These are phyloP conservation scores for Cladosporium phlei DNA, from an alignment of 2,329 filamentous ascomycete genomes.

Conservation along the genomic window DNA sequence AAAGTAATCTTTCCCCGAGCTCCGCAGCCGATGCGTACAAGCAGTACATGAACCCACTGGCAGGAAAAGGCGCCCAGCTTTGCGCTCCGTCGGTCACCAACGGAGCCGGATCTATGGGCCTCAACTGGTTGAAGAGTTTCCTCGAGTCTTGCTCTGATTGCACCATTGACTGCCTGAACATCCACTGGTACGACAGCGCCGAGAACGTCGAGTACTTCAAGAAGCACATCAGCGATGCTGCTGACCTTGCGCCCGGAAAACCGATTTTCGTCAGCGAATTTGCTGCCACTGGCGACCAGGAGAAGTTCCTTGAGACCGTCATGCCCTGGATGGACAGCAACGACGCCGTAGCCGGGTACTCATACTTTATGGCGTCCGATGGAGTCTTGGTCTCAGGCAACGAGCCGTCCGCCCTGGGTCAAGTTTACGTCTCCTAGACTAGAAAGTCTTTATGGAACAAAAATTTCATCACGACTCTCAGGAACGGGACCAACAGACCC, in stretches of 20 bases:
- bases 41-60: conserved; percentile 52
- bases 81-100: conserved; percentile 60
- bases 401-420: conserved; percentile 27
- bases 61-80: conserved; percentile 51
- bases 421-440: conserved; percentile 23
- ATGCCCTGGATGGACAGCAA: conserved; percentile 43
- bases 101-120: conserved; percentile 49
- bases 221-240: conserved; percentile 46
- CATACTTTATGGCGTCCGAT: conserved; percentile 34
- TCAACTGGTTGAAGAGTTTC: conserved; percentile 54
- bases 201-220: conserved; percentile 50
- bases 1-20: conserved; percentile 54
- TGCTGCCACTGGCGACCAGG: conserved; percentile 47
- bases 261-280: conserved; percentile 64
- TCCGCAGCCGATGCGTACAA: conserved; percentile 52
- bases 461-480: too few relatives aligned
- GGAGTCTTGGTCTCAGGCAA: conserved; percentile 32
- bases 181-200: conserved; percentile 59
- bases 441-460: background rate
- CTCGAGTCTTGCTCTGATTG: conserved; percentile 51
- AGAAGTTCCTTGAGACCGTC: conserved; percentile 48
- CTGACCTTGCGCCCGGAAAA: conserved; percentile 33
- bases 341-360: conserved; percentile 38
- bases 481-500: conserved; percentile 11
- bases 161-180: conserved; percentile 55